A percentile compares a stretch with the other conserved stretches of the same genome.
Conservation (phyloP, 2,329 filamentous ascomycete species). For the Beauveria scarabaeidicola region DNA sequence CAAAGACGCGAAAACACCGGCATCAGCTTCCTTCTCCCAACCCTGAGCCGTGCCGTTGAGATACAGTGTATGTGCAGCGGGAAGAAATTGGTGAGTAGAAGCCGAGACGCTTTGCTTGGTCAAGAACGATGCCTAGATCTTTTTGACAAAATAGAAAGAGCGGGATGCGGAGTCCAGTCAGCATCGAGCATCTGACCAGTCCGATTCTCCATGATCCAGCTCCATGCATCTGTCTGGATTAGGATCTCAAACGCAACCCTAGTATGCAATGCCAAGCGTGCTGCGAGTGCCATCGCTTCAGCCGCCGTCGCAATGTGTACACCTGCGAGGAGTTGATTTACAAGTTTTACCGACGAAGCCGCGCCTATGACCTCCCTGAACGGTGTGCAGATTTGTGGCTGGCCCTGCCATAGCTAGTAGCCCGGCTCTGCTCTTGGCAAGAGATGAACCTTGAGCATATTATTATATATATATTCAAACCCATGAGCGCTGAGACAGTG, state of each 20-base stretch:
- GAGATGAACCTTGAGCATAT: constrained; percentile 21
- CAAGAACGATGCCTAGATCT: constrained; percentile 25
- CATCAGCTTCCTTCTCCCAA: constrained; percentile 25
- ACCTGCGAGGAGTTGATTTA: constrained; percentile 50
- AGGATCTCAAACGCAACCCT: constrained; percentile 39
- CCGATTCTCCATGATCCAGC: constrained; percentile 30
- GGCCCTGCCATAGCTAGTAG: constrained; percentile 25
- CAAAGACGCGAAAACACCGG: constrained; percentile 30
- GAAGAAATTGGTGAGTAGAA: constrained; percentile 23
- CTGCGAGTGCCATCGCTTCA: constrained; percentile 49
- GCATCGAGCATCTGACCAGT: constrained; percentile 27
- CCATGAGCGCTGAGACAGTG: background rate
- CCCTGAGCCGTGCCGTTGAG: constrained; percentile 25
- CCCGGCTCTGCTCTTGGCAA: constrained; percentile 18
- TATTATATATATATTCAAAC: constrained; percentile 19
- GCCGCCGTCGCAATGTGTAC: constrained; percentile 47
- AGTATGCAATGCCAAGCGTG: constrained; percentile 43
- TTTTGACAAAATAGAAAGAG: constrained; percentile 28
- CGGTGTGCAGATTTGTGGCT: constrained; percentile 31
- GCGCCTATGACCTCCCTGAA: constrained; percentile 42
- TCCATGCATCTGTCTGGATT: constrained; percentile 27
- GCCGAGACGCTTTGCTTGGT: constrained; percentile 23
- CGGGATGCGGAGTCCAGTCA: constrained; percentile 27
- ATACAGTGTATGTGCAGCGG: constrained; percentile 23
- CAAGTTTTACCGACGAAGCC: constrained; percentile 48